Base-by-base conservation (phyloP, 2,329 filamentous ascomycete genomes). In the Xylaria sp. region DNA sequence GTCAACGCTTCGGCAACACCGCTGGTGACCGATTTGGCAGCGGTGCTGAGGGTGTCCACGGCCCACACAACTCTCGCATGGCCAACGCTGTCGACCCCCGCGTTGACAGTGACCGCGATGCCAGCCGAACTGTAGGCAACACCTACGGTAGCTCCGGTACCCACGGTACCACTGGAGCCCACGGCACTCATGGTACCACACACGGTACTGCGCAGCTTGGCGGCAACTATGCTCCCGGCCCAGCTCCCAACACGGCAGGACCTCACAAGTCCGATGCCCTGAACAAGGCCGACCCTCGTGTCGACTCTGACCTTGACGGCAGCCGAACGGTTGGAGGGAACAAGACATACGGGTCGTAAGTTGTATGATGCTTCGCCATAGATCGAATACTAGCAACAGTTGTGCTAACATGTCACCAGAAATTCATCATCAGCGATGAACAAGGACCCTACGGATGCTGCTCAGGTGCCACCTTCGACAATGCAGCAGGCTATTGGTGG, bases 391-490 rank as follows among this genome's bases (percentile, higher is more conserved):
- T 18, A 2, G 16, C 5, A 18, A 58, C 47, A 8, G 29, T 16
- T 29, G n/a, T 18, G 5, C 55, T 63, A 60, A 69, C 35, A 50
- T 2, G 0, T 3, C 6, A 6, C 37, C 25, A 61, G 48, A 16
- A n/a, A 23, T 13, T 29, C 69, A 27, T 29, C 69, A 27, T 35
- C 32, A 35, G n/a, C 16, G 16, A 29, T 69, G 29, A 37, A 67
- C 57, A 75, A 79, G 69, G 86, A 88, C 55, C 86, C 86, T 3
- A 85, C 82, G 21, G 87, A 89, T 69, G 86, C 87, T 1, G 80
- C 87, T 0, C 86, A 89, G 74, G 86, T 88, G 0, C 86, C 87
- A 1, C 87, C 87, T 5, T 88, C 86, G 1, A 82, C 85, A 0
- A 54, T 89, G 68, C 79, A 80, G 58, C 78, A 83, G 73, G 81